Conservation (phyloP, 768 basidiomycete genomes). For the Auriscalpium vulgare region DNA sequence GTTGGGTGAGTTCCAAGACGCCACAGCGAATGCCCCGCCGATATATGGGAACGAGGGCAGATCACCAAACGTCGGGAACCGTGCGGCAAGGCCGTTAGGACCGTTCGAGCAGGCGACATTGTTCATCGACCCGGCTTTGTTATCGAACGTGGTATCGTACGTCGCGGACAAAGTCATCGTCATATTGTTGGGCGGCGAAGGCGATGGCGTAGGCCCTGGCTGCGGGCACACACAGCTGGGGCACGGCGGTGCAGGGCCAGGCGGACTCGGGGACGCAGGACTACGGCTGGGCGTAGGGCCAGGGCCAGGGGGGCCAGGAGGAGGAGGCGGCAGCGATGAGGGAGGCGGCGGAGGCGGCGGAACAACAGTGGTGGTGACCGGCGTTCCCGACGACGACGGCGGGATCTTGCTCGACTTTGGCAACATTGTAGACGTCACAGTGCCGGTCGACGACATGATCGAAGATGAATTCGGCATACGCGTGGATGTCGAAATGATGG, state of each 20-base stretch:
- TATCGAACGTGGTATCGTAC: slow-evolving; percentile 47
- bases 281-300: background rate
- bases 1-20: slow-evolving; percentile 40
- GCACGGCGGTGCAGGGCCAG: background rate
- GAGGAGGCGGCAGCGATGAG: background rate
- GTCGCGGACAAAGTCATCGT: slow-evolving; percentile 8
- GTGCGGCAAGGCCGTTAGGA: slow-evolving; percentile 38
- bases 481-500: background rate
- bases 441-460: background rate
- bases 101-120: slow-evolving; percentile 46
- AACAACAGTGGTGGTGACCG: background rate
- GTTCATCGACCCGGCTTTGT: slow-evolving; percentile 28
- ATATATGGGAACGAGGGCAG: slow-evolving; percentile 55
- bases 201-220: too few species aligned
- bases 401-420: background rate
- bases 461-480: background rate
- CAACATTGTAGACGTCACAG: background rate
- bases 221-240: background rate
- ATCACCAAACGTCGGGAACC: slow-evolving; percentile 40
- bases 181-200: background rate
- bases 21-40: slow-evolving; percentile 45
- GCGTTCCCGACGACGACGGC: background rate
- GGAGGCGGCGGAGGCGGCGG: background rate
- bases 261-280: background rate
- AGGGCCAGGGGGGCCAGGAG: background rate